A percentile compares a stretch with the other conserved stretches of the same genome.
Evolutionary conservation across 176 grass and related monocot species (phyloP).

Genomic region (Chloris gayana): DNA sequence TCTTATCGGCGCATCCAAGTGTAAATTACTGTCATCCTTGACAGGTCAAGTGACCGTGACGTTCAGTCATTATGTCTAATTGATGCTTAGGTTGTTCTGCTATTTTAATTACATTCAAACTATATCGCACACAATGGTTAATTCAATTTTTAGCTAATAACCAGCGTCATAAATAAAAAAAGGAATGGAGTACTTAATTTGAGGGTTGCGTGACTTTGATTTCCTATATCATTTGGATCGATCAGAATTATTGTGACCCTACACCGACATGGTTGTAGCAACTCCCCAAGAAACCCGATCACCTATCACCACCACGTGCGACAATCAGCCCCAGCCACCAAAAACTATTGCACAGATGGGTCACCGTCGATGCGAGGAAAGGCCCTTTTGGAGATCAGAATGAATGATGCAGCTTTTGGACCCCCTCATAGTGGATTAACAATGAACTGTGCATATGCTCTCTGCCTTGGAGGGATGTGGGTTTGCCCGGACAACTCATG

Average conservation of each 20-base stretch:
- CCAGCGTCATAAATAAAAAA: too few relatives aligned
- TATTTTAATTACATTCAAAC: too few relatives aligned
- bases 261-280: conserved; percentile 24
- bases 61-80: too few relatives aligned
- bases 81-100: too few relatives aligned
- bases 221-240: neutral
- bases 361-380: conserved; percentile 35
- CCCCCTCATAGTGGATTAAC: conserved; percentile 19
- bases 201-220: too few relatives aligned
- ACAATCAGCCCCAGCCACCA: conserved; percentile 25
- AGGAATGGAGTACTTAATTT: too few relatives aligned
- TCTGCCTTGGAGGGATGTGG: conserved; percentile 36
- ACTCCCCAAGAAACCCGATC: conserved; percentile 43
- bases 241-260: conserved; percentile 35
- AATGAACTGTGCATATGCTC: conserved; percentile 44
- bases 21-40: conserved; percentile 1
- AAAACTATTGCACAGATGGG: conserved; percentile 20
- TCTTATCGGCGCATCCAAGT: conserved; percentile 31
- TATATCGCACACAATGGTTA: too few relatives aligned
- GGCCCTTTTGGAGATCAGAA: conserved; percentile 28
- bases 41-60: neutral
- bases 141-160: too few relatives aligned
- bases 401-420: neutral
- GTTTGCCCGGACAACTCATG: conserved; percentile 48
- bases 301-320: conserved; percentile 36